These are phyloP conservation scores for Citrus unshiu DNA, from an alignment of 345 rosid genomes.

Conservation along the genomic window DNA sequence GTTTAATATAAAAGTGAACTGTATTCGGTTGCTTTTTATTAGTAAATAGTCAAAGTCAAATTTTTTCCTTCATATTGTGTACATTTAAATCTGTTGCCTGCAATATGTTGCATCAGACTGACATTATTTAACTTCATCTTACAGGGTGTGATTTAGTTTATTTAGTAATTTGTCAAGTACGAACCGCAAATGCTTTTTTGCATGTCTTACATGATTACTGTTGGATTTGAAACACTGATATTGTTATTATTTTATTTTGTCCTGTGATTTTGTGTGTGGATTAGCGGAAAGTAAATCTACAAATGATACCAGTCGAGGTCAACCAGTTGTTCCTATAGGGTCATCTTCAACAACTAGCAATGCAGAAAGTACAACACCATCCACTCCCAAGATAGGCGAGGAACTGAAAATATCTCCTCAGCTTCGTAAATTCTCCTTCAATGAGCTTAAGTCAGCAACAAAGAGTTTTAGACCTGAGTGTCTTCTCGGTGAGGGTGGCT, in stretches of 20 bases:
- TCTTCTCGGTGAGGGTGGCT: constrained; percentile 48
- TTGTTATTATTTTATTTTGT: not conserved
- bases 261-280: not conserved
- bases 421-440: constrained; percentile 36
- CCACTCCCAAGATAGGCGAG: constrained; percentile 27
- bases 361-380: constrained; percentile 26
- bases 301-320: constrained; percentile 31
- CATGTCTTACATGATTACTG: not conserved
- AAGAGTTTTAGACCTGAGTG: constrained; percentile 35
- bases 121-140: not conserved
- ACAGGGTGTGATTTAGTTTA: not conserved
- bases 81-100: not conserved
- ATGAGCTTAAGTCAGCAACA: constrained; percentile 34
- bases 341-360: constrained; percentile 34
- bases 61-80: not conserved
- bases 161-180: not conserved
- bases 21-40: not conserved
- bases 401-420: constrained; percentile 35
- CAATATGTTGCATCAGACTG: not conserved
- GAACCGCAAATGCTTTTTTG: not conserved
- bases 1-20: not conserved
- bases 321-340: constrained; percentile 25
- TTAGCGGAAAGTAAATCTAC: constrained; percentile 33
- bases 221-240: not conserved
- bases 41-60: not conserved